These are phyloP conservation scores for Jamesozyma rosinii DNA, from an alignment of 805 yeast species.

Conservation along the genomic window DNA sequence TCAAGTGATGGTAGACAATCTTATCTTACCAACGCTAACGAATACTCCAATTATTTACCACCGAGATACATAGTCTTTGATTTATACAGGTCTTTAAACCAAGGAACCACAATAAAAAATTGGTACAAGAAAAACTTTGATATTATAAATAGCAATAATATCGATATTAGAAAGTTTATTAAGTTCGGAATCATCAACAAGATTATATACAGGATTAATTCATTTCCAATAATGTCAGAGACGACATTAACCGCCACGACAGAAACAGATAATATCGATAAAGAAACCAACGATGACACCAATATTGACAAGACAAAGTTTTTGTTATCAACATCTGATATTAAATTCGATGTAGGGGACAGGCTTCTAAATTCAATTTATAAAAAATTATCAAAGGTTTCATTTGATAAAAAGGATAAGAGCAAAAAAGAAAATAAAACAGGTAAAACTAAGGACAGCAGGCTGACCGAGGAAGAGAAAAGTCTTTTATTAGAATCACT, in stretches of 20 bases:
- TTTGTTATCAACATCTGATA: conserved; percentile 28
- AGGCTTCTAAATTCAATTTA: conserved; percentile 23
- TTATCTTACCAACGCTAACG: background rate
- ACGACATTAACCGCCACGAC: conserved; percentile 10
- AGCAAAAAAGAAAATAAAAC: conserved; percentile 4
- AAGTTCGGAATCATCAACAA: conserved; percentile 82
- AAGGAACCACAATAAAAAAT: conserved; percentile 64
- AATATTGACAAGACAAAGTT: conserved; percentile 5
- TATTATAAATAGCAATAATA: conserved; percentile 38
- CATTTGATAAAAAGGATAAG: conserved; percentile 16
- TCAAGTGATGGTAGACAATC: conserved; percentile 10
- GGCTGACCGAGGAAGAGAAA: conserved; percentile 12
- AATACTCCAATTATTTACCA: conserved; percentile 34
- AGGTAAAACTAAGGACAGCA: background rate
- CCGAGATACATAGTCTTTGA: conserved; percentile 59
- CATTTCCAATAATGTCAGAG: conserved; percentile 52
- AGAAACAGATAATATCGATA: conserved; percentile 10
- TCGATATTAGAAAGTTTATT: conserved; percentile 77
- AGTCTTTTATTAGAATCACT: conserved; percentile 36
- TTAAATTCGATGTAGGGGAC: conserved; percentile 27
- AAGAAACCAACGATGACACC: conserved; percentile 2
- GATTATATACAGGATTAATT: conserved; percentile 67
- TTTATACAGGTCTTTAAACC: conserved; percentile 68
- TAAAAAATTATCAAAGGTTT: conserved; percentile 23
- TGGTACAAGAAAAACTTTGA: conserved; percentile 70